Percentiles rank a stretch among this genome's conserved stretches.
These are phyloP conservation scores for Pseudozyma sp. DNA, from an alignment of 1,284 basidiomycete genomes.

Conservation along the genomic window DNA sequence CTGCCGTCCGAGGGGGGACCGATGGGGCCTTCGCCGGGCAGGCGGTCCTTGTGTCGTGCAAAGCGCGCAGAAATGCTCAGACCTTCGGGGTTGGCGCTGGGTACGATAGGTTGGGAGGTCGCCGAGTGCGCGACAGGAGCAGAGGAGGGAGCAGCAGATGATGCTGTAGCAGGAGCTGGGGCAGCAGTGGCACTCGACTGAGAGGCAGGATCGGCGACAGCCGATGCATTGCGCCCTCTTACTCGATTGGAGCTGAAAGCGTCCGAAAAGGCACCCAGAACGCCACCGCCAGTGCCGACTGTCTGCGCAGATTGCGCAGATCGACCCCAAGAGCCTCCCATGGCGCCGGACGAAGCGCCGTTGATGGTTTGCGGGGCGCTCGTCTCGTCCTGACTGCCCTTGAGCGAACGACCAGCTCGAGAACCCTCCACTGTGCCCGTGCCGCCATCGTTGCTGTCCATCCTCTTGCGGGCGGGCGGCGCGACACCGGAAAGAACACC, in stretches of 20 bases:
- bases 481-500: constrained; percentile 59
- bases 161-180: constrained; percentile 5
- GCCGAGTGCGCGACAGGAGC: neutral
- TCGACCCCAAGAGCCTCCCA: constrained; percentile 28
- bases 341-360: constrained; percentile 4
- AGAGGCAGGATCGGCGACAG: constrained; percentile 14
- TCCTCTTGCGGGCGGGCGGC: constrained; percentile 52
- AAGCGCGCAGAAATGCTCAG: constrained; percentile 50
- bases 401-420: constrained; percentile 22
- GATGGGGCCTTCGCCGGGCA: constrained; percentile 62
- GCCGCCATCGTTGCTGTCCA: constrained; percentile 53
- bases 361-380: constrained; percentile 9
- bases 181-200: constrained; percentile 6
- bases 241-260: constrained; percentile 51
- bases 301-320: constrained; percentile 18
- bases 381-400: constrained; percentile 26
- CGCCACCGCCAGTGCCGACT: constrained; percentile 9
- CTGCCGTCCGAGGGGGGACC: constrained; percentile 61
- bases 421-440: constrained; percentile 7
- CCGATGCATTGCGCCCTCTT: constrained; percentile 22
- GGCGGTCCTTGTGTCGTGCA: constrained; percentile 53
- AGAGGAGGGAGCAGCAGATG: neutral
- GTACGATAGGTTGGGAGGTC: constrained; percentile 42
- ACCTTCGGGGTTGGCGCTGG: constrained; percentile 41
- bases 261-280: constrained; percentile 27